Evolutionary conservation across 2,329 filamentous ascomycete genomes (phyloP).

Genomic region (Penicillium sp.): DNA sequence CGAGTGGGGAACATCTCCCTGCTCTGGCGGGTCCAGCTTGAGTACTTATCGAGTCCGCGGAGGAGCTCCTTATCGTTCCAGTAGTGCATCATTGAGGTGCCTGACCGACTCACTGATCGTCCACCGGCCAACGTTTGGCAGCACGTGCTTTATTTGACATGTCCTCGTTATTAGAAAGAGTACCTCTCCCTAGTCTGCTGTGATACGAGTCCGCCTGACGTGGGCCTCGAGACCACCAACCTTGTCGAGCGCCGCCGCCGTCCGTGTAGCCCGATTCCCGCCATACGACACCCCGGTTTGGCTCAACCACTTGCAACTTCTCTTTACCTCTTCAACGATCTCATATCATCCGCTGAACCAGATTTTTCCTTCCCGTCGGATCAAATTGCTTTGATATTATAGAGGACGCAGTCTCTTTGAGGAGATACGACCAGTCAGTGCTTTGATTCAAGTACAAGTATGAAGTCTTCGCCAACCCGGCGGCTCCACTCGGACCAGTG

Average conservation of each 20-base stretch:
- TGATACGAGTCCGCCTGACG: constrained; percentile 10
- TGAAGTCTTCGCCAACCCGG: constrained; percentile 38
- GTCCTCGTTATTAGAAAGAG: constrained; percentile 11
- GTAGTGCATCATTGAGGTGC: constrained; percentile 1
- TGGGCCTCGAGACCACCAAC: constrained; percentile 1
- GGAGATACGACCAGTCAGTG: constrained; percentile 39
- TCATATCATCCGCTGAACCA: too few species aligned
- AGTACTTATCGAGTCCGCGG: constrained; percentile 15
- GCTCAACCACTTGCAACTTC: constrained; percentile 8
- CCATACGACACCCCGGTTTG: constrained; percentile 16
- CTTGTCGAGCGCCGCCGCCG: constrained; percentile 12
- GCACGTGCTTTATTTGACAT: constrained; percentile 10
- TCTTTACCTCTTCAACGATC: constrained; percentile 2
- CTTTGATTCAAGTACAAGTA: constrained; percentile 36
- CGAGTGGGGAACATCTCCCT: background rate
- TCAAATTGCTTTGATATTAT: constrained; percentile 4
- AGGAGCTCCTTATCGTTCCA: constrained; percentile 13
- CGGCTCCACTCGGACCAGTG: constrained; percentile 47
- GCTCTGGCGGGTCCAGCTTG: constrained; percentile 1
- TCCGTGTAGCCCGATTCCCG: constrained; percentile 5
- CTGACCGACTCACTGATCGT: background rate
- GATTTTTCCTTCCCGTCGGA: background rate
- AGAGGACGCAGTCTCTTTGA: constrained; percentile 30
- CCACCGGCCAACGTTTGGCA: constrained; percentile 5
- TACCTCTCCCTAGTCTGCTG: constrained; percentile 1